A percentile compares a stretch with the other conserved stretches of the same genome.
Evolutionary conservation across 108 stramenopile species (phyloP).

Genomic region (Schizochytrium sp.): DNA sequence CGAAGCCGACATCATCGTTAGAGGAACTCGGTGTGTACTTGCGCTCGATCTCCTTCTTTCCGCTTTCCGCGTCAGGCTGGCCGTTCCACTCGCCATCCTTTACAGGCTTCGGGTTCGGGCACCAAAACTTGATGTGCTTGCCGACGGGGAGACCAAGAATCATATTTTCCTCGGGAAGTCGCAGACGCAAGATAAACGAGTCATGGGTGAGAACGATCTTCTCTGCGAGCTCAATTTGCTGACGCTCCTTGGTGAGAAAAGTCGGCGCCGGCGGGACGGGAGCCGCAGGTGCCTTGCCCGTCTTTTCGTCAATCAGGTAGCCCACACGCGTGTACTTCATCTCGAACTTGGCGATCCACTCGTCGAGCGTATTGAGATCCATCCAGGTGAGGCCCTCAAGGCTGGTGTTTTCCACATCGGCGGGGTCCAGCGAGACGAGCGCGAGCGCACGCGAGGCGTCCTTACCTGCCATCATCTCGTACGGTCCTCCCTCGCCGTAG

Average conservation of each 20-base stretch:
- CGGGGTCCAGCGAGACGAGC: background rate
- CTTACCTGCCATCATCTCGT: background rate
- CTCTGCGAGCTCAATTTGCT: constrained; percentile 44
- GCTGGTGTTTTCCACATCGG: background rate
- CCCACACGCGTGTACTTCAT: constrained; percentile 7
- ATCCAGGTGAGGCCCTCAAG: background rate
- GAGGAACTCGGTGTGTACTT: constrained; percentile 94
- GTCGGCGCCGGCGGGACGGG: background rate
- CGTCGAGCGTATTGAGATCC: background rate
- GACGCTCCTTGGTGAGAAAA: background rate
- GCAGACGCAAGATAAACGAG: constrained; percentile 82
- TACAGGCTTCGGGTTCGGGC: constrained; percentile 50
- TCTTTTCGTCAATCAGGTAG: background rate
- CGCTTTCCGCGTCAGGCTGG: constrained; percentile 54
- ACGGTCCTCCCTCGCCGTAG: background rate
- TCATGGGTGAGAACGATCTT: constrained; percentile 66
- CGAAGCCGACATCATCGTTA: constrained; percentile 69
- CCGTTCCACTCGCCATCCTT: constrained; percentile 18
- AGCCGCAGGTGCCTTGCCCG: background rate
- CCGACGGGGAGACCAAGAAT: constrained; percentile 89
- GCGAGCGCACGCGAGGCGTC: constrained; percentile 1
- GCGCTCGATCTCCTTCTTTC: constrained; percentile 91
- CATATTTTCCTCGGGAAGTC: constrained; percentile 77
- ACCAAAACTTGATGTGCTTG: constrained; percentile 87
- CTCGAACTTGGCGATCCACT: constrained; percentile 14